Base-by-base conservation (phyloP, 2,329 filamentous ascomycete genomes). In the Fusarium graminum region DNA sequence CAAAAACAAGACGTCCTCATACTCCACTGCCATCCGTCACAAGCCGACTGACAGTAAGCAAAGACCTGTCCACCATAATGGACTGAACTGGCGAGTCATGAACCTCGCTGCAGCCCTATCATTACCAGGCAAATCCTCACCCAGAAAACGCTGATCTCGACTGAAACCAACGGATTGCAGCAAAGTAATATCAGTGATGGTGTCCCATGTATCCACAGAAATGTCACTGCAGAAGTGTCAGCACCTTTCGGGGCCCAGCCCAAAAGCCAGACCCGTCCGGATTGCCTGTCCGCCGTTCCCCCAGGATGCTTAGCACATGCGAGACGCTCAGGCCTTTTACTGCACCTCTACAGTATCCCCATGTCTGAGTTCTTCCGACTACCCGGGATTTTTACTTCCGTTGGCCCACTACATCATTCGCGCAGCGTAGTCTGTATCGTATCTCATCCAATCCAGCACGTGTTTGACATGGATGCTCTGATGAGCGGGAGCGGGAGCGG, bases 11-110 rank as follows among this genome's bases (percentile, higher is more conserved):
- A 47, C 11, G 7, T 22, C 12, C 19, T 17, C 4, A 46, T 29
- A 22, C 56, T 61, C 55, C 56, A 60, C 55, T 39, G 8, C 32
- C 36, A 60, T 36, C 55, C 55, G 58, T 41, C n/a, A 11, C n/a
- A 41, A 60, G 14, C 55, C 55, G 46, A 16, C 26, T 13, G 25
- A 52, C 19, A 52, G 43, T 26, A 44, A 28, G 19, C 39, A 36
- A 34, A 10, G 19, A 17, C 13, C 7, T n/a, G 25, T 19, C 19
- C 19, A 17, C 19, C 42, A 42, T 36, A 30, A 46, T n/a, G 25
- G 47, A 14, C 19, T 39, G 14, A 16, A 17, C 34, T 9, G 13
- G 16, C 13, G 10, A 16, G 7, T 9, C 7, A 10, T n/a, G 16
- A 36, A 16, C 16, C 16, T 36, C 34, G n/a, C 34, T 36, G 16